Conservation (phyloP, 441 rosid genomes). For the Pelargonium australe region DNA sequence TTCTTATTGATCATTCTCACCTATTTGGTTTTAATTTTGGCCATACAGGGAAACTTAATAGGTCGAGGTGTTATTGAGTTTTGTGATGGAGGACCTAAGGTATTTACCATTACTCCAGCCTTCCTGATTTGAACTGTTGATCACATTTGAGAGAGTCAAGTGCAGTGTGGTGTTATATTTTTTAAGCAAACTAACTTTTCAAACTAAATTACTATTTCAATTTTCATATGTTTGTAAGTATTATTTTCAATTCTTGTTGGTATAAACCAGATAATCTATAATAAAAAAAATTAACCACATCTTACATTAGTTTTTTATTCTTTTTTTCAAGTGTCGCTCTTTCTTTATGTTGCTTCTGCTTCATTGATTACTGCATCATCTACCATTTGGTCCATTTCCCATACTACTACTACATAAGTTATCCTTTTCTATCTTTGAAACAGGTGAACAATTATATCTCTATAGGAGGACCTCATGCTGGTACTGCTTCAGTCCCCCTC, state of each 20-base stretch:
- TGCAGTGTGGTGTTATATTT: too few species aligned
- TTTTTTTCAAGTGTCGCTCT: not conserved
- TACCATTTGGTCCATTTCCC: not conserved
- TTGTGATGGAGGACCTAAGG: slow-evolving; percentile 75
- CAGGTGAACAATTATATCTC: slow-evolving; percentile 75
- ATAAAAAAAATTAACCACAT: too few species aligned
- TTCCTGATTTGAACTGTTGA: not conserved
- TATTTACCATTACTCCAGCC: slow-evolving; percentile 17
- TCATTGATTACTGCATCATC: not conserved
- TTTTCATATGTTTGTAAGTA: not conserved
- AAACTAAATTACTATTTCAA: not conserved
- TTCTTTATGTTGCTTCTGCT: not conserved
- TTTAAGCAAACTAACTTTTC: slow-evolving; percentile 1
- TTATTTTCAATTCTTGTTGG: not conserved
- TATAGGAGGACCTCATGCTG: slow-evolving; percentile 91
- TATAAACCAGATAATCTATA: not conserved
- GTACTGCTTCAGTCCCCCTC: slow-evolving; percentile 78
- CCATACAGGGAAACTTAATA: slow-evolving; percentile 72
- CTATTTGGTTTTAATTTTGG: slow-evolving; percentile 11
- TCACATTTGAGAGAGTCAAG: not conserved
- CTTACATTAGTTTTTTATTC: not conserved
- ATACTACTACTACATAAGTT: not conserved
- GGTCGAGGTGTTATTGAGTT: slow-evolving; percentile 78
- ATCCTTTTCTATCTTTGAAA: slow-evolving; percentile 16
- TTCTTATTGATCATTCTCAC: not conserved